Conservation (phyloP, 441 rosid species). For the Pelargonium exstipulatum region DNA sequence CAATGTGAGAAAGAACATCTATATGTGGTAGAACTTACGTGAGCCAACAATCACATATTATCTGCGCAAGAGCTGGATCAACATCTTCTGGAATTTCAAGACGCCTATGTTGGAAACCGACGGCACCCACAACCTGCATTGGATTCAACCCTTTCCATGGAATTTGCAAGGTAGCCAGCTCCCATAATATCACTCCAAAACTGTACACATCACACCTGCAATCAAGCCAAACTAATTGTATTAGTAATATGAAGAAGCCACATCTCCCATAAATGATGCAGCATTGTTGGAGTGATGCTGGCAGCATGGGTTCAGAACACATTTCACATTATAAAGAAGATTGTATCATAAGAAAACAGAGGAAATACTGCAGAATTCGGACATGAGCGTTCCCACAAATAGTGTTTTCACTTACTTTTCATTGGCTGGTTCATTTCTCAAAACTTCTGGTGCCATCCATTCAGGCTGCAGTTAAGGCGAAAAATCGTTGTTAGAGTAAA, state of each 20-base stretch:
- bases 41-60: constrained; percentile 85
- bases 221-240: constrained; percentile 22
- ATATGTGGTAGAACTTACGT: constrained; percentile 39
- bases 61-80: constrained; percentile 66
- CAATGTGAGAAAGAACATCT: background rate
- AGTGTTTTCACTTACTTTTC: constrained; percentile 89
- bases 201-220: constrained; percentile 96
- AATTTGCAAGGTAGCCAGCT: constrained; percentile 57
- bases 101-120: constrained; percentile 88
- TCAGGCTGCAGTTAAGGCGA: constrained; percentile 68
- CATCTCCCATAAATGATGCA: background rate
- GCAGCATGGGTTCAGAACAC: background rate
- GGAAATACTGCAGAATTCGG: background rate
- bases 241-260: constrained; percentile 17
- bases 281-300: background rate
- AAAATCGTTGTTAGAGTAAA: constrained; percentile 15
- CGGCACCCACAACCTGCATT: constrained; percentile 99
- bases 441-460: constrained; percentile 99
- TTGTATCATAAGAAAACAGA: background rate
- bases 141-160: constrained; percentile 99
- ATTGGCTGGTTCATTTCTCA: constrained; percentile 94
- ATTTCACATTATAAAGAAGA: background rate
- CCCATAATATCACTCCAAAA: constrained; percentile 98
- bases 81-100: constrained; percentile 75
- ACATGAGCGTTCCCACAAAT: background rate